A percentile compares a stretch with the other conserved stretches of the same genome.
phyloP scores from a whole-genome alignment of 441 rosid species.

The Populus hybrid region DNA sequence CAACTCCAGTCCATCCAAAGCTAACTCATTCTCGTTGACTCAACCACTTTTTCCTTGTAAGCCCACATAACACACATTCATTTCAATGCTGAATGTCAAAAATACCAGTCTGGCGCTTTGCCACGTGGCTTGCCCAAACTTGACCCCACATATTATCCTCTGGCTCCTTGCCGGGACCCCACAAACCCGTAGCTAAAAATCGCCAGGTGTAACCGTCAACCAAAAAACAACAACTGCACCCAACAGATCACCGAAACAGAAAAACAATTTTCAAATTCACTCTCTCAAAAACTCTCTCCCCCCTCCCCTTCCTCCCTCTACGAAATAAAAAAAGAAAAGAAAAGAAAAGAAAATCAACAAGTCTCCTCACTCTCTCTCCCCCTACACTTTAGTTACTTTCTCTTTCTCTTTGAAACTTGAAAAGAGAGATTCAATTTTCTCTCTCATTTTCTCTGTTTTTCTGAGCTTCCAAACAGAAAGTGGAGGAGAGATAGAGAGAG shows the following conservation, averaged over 20 bases:
- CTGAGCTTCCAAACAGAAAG: constrained; percentile 24
- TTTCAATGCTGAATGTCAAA: not conserved
- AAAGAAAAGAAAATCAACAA: not conserved
- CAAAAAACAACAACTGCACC: constrained; percentile 32
- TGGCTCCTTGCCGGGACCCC: constrained; percentile 18
- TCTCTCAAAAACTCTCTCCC: not conserved
- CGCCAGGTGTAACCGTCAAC: constrained; percentile 49
- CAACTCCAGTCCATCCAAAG: not conserved
- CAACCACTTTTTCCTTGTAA: not conserved
- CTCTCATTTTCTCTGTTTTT: constrained; percentile 25
- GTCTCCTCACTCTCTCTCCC: not conserved
- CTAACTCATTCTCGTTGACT: not conserved
- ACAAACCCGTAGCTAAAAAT: constrained; percentile 7
- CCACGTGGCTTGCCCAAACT: constrained; percentile 24
- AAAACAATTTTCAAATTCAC: constrained; percentile 11
- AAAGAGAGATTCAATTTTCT: not conserved
- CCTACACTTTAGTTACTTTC: not conserved
- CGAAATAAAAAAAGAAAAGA: not conserved
- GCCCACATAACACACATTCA: not conserved
- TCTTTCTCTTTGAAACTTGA: not conserved
- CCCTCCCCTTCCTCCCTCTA: constrained; percentile 9
- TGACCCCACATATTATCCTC: constrained; percentile 23
- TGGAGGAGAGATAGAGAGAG: constrained; percentile 6
- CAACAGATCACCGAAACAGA: constrained; percentile 5
- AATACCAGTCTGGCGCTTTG: not conserved